phyloP scores from a whole-genome alignment of 1,284 basidiomycete species.

The Marasmius oreades region DNA sequence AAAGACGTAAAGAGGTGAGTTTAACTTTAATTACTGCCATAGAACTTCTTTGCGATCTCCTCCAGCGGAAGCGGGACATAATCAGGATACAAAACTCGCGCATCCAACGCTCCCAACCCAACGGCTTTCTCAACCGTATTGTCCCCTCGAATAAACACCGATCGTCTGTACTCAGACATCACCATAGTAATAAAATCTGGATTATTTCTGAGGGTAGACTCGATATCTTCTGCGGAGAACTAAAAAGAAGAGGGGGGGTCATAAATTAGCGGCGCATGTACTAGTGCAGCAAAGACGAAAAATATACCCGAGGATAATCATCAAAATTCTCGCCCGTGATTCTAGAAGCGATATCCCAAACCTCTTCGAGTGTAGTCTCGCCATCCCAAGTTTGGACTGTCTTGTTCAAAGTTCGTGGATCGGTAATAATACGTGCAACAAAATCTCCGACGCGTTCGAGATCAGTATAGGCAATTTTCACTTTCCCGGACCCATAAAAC shows the following conservation, averaged over 20 bases:
- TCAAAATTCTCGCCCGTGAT: neutral
- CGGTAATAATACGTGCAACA: constrained; percentile 12
- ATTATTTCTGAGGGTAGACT: neutral
- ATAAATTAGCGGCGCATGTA: too few relatives aligned
- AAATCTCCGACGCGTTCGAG: constrained; percentile 9
- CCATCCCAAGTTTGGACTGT: neutral
- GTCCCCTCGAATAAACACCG: neutral
- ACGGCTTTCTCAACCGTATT: constrained; percentile 5
- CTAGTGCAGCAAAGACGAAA: too few relatives aligned
- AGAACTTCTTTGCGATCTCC: neutral
- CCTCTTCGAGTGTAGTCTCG: neutral
- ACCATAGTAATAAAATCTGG: neutral
- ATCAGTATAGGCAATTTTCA: constrained; percentile 10
- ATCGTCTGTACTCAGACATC: neutral
- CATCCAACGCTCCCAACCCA: neutral
- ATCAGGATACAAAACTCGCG: neutral
- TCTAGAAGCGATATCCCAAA: neutral
- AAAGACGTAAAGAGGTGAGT: too few relatives aligned
- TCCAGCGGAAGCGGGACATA: neutral
- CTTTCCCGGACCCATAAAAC: constrained; percentile 5
- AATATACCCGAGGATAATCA: neutral
- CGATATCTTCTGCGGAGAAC: neutral
- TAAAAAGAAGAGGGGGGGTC: neutral
- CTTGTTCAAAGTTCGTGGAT: constrained; percentile 14
- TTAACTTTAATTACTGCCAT: too few relatives aligned